A percentile compares a stretch with the other conserved stretches of the same genome.
Evolutionary conservation across 179 eudicot species (phyloP).

Genomic region (Silene vulgaris): DNA sequence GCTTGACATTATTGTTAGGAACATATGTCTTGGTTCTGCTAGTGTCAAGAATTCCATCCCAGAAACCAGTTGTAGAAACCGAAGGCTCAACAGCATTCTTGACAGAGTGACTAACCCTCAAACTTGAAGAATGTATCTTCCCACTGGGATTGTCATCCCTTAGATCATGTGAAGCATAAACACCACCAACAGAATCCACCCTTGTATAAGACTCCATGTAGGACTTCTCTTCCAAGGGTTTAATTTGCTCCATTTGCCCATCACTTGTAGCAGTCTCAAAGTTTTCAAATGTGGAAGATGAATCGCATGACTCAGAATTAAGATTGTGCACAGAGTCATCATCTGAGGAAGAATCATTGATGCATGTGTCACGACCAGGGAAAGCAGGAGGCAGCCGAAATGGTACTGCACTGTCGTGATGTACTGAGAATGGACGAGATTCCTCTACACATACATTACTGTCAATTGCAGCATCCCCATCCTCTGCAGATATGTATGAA

Average conservation of each 20-base stretch:
- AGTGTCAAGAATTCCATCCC: conserved; percentile 54
- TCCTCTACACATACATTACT: conserved; percentile 22
- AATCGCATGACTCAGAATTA: conserved; percentile 26
- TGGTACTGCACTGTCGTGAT: conserved; percentile 14
- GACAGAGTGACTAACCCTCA: conserved; percentile 32
- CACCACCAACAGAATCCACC: conserved; percentile 22
- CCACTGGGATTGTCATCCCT: conserved; percentile 24
- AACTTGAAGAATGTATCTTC: conserved; percentile 32
- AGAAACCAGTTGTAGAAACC: conserved; percentile 48
- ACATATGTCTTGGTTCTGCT: conserved; percentile 28
- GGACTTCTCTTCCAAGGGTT: conserved; percentile 24
- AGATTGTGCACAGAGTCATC: conserved; percentile 32
- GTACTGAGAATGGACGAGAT: conserved; percentile 11
- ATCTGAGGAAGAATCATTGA: conserved; percentile 26
- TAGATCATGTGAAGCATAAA: conserved; percentile 20
- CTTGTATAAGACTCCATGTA: neutral
- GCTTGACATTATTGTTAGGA: conserved; percentile 27
- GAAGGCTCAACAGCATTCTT: conserved; percentile 46
- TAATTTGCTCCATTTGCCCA: conserved; percentile 22
- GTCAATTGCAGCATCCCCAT: conserved; percentile 25
- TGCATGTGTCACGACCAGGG: conserved; percentile 21
- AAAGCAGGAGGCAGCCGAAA: conserved; percentile 22
- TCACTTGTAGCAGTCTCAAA: conserved; percentile 23
- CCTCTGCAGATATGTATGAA: conserved; percentile 20
- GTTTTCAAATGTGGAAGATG: conserved; percentile 25